Percentiles rank a stretch among this genome's conserved stretches.
Evolutionary conservation across 768 basidiomycete genomes (phyloP).

Genomic region (Zangia roseola): DNA sequence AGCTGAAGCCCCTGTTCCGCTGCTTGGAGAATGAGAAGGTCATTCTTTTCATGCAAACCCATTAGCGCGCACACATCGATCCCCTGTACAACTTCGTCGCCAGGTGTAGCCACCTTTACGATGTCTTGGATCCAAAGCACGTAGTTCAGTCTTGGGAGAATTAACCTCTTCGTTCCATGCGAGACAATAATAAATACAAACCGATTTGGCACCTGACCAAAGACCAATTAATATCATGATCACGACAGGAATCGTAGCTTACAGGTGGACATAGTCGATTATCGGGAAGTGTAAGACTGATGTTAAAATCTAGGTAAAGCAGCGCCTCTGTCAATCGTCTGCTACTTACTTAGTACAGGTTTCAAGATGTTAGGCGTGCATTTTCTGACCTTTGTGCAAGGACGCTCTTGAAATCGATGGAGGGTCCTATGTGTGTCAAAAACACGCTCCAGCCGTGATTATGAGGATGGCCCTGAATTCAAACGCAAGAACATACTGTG

Average conservation of each 20-base stretch:
- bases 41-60: not conserved
- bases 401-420: constrained; percentile 78
- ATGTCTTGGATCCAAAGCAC: constrained; percentile 83
- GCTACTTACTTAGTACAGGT: constrained; percentile 10
- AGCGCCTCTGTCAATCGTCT: constrained; percentile 82
- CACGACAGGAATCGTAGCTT: too few relatives aligned
- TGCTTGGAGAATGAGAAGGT: constrained; percentile 24
- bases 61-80: constrained; percentile 65
- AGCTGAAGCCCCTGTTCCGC: constrained; percentile 88
- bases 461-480: not conserved
- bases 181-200: constrained; percentile 18
- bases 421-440: constrained; percentile 30
- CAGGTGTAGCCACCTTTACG: constrained; percentile 33
- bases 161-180: too few relatives aligned
- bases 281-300: constrained; percentile 59
- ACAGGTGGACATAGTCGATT: constrained; percentile 89
- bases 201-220: constrained; percentile 69
- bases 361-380: not conserved
- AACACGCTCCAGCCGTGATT: constrained; percentile 23
- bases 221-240: too few relatives aligned
- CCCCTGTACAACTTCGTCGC: constrained; percentile 39
- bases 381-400: constrained; percentile 59
- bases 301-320: constrained; percentile 67
- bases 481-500: constrained; percentile 42
- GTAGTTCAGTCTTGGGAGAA: constrained; percentile 69